phyloP scores from a whole-genome alignment of 2,329 filamentous ascomycete species.

The Emergomyces pasteurianus region DNA sequence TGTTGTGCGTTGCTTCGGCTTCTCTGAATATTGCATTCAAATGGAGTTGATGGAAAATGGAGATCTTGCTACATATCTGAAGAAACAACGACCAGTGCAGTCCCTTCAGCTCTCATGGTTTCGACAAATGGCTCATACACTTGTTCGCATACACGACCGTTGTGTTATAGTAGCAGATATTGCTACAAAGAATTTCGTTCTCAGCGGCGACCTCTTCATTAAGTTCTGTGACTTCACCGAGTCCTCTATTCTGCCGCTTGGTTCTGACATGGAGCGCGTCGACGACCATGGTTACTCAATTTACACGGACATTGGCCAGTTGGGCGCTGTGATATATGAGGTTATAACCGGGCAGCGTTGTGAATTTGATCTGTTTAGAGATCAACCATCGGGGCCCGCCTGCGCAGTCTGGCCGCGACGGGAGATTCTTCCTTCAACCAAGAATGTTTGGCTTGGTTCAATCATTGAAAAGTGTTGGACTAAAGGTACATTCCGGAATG shows the following conservation, averaged over 20 bases:
- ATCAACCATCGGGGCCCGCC: neutral
- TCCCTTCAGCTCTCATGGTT: constrained; percentile 14
- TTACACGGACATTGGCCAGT: no score
- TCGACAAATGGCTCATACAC: no score
- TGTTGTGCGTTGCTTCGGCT: constrained; percentile 3
- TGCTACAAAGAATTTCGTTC: constrained; percentile 17
- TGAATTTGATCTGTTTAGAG: constrained; percentile 5
- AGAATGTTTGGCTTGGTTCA: constrained; percentile 2
- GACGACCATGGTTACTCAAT: constrained; percentile 9
- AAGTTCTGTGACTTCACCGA: constrained; percentile 16
- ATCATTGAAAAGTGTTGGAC: constrained; percentile 3
- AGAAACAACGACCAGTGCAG: constrained; percentile 6
- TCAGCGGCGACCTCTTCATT: constrained; percentile 13
- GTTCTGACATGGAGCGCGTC: constrained; percentile 4
- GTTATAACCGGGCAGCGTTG: constrained; percentile 1
- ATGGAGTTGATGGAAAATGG: constrained; percentile 16
- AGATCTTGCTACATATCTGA: constrained; percentile 14
- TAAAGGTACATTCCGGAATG: constrained; percentile 2
- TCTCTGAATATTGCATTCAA: neutral
- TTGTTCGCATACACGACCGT: constrained; percentile 16
- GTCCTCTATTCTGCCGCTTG: no score
- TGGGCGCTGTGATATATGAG: no score
- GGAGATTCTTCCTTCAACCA: neutral
- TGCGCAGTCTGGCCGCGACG: no score
- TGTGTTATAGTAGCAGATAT: constrained; percentile 19